These are phyloP conservation scores for Whalleya microplaca DNA, from an alignment of 2,329 filamentous ascomycete genomes.

Conservation along the genomic window DNA sequence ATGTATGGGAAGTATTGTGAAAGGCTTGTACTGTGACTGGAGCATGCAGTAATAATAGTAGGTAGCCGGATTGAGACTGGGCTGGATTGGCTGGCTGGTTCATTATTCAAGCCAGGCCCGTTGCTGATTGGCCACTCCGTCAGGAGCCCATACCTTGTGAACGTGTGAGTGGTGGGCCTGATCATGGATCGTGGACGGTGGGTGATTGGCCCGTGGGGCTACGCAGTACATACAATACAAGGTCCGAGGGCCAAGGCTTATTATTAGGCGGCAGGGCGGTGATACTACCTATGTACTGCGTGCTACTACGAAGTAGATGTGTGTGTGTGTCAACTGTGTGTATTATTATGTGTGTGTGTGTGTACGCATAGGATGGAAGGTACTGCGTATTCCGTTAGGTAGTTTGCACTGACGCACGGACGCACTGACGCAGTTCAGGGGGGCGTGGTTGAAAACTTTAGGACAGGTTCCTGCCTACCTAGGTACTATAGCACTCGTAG, in stretches of 20 bases:
- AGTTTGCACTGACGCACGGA: not conserved
- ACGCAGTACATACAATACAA: not conserved
- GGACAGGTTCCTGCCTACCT: no score
- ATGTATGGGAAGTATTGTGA: constrained; percentile 6
- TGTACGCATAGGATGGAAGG: no score
- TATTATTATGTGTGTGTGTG: no score
- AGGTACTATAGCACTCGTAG: no score
- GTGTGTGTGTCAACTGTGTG: no score
- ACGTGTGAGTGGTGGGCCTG: not conserved
- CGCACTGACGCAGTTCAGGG: no score
- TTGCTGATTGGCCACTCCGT: constrained; percentile 22
- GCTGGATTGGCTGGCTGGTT: constrained; percentile 24
- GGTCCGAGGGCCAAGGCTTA: constrained; percentile 1
- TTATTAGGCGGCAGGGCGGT: not conserved
- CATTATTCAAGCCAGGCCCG: constrained; percentile 7
- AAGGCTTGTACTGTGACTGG: constrained; percentile 3
- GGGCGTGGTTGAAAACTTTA: not conserved
- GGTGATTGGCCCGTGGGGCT: constrained; percentile 17
- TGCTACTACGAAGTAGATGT: no score
- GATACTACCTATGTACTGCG: no score
- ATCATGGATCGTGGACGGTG: not conserved
- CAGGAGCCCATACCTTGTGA: constrained; percentile 1
- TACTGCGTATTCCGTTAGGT: no score
- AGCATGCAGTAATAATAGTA: constrained; percentile 22
- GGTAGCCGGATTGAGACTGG: constrained; percentile 27